Evolutionary conservation across 139 green algal genomes (phyloP).

Genomic region (Tetraselmis chui): DNA sequence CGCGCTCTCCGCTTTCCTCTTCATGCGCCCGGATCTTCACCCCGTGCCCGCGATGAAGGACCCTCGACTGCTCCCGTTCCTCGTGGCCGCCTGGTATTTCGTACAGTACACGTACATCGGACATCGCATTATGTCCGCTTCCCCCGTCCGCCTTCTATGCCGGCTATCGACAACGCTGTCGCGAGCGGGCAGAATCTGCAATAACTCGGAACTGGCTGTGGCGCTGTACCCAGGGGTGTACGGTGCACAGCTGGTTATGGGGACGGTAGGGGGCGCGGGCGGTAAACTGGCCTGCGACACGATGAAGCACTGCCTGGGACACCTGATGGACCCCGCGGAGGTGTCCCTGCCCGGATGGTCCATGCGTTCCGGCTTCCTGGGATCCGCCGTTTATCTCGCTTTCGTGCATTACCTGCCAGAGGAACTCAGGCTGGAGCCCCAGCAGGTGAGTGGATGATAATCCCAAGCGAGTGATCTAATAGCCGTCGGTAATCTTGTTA

Average conservation of each 20-base stretch:
- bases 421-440: background rate
- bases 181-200: background rate
- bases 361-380: background rate
- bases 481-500: background rate
- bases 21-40: background rate
- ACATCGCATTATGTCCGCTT: background rate
- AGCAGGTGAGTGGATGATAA: background rate
- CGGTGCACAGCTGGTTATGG: background rate
- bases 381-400: background rate
- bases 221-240: background rate
- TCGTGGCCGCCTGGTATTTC: background rate
- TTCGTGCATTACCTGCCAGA: background rate
- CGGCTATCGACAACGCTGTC: background rate
- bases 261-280: background rate
- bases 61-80: background rate
- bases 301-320: background rate
- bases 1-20: background rate
- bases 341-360: background rate
- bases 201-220: background rate
- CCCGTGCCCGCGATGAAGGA: background rate
- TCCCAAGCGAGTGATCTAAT: background rate
- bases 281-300: background rate
- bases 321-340: background rate
- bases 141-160: background rate
- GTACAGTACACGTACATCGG: background rate